Evolutionary conservation across 495 filamentous ascomycete species (phyloP).

Genomic region (Astrothelium subdiscretum): DNA sequence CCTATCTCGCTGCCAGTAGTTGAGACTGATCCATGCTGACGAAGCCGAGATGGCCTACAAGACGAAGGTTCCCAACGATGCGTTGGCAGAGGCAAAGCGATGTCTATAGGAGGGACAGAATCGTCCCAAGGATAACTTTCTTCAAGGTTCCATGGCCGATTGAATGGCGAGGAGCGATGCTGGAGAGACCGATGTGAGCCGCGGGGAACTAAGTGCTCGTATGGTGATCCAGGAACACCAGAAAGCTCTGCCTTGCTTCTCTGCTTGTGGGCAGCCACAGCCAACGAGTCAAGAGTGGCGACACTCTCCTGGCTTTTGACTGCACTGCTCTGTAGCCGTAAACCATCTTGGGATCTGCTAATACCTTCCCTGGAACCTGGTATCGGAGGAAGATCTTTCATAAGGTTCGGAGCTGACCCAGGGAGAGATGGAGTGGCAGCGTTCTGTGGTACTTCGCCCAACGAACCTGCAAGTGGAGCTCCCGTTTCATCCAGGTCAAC

Average conservation of each 20-base stretch:
- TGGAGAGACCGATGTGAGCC: not conserved
- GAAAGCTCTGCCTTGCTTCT: not conserved
- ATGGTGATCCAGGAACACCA: not conserved
- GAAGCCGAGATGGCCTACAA: not conserved
- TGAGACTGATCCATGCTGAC: constrained; percentile 1
- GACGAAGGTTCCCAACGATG: constrained; percentile 7
- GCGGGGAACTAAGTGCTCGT: not conserved
- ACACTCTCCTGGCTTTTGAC: not conserved
- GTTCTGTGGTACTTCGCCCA: not conserved
- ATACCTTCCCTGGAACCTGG: constrained; percentile 7
- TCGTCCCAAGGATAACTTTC: constrained; percentile 30
- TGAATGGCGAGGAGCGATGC: constrained; percentile 9
- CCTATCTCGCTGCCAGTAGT: constrained; percentile 9
- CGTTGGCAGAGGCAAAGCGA: constrained; percentile 21
- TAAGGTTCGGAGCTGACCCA: not conserved
- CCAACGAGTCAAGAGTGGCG: not conserved
- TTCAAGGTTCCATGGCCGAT: constrained; percentile 28
- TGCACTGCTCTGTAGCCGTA: not conserved
- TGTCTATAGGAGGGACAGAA: constrained; percentile 18
- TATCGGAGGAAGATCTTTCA: constrained; percentile 17
- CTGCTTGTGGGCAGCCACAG: not conserved
- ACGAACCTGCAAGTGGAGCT: not conserved
- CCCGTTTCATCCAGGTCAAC: not conserved
- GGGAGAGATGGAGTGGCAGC: not conserved
- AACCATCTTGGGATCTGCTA: not conserved